Evolutionary conservation across 768 basidiomycete species (phyloP), one percentile per base, ranked within the genome.

Genomic region (Russula earlei): DNA sequence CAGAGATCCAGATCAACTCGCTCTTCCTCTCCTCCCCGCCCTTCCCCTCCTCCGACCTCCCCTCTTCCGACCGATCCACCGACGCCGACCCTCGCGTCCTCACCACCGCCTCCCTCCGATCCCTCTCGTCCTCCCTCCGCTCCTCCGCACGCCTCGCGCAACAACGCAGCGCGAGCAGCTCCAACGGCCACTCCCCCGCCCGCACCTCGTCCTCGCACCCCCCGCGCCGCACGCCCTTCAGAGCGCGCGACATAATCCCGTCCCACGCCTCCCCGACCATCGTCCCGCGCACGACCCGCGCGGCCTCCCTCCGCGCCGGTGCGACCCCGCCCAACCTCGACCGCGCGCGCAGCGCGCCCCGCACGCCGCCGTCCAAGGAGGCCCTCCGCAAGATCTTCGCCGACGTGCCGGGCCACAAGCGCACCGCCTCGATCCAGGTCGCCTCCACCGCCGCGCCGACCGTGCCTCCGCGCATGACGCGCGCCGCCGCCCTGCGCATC

Each of bases 1-100:
- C 90, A 11, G 89, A 91, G 68, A 73, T 84, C 4, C 84, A 91
- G 63, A 91, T 92, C 52, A 73, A 78, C 5, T 76, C 85, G 40
- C 77, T 92, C 55, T 92, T 92, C 64, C 85, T 76, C 4, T 90
- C 86, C 9, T 90, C 88, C 0, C 90, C 90, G 5, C 87, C 87
- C 0, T 90, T 90, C 71, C 83, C 82, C 3, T 73, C 79, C 5
- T 68, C 76, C 3, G 85, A 87, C 33, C 77, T 89, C 10, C 83
- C 84, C 1, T 65, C 74, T 3, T n/a, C n/a, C n/a, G 72, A 69
- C 65, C 67, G 63, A 22, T 71, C 71, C 55, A 68, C 62, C 15
- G 70, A 48, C 20, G 24, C 15, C 0, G n/a, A n/a, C n/a, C n/a
- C n/a, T n/a, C 71, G 72, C 19, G 31, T 43, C 3, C 40, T 54